Percentiles rank a stretch among this genome's conserved stretches.
Evolutionary conservation across 768 basidiomycete genomes (phyloP).

Genomic region (Mycena latifolia): DNA sequence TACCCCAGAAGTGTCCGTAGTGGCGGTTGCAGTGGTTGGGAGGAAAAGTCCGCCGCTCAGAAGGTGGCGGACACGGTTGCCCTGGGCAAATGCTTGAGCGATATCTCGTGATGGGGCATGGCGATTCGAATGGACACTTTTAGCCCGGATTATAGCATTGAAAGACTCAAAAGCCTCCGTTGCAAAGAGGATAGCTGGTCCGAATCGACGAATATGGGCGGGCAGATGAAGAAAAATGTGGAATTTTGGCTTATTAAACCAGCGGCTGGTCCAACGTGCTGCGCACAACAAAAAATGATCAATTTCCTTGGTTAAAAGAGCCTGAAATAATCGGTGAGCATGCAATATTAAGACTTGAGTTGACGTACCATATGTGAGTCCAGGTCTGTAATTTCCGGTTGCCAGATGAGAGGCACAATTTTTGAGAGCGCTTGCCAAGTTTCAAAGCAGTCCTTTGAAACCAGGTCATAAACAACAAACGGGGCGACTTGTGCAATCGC

Average conservation of each 20-base stretch:
- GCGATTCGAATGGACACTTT: conserved; percentile 50
- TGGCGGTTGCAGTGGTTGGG: not conserved
- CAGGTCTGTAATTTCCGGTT: conserved; percentile 51
- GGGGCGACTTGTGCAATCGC: conserved; percentile 50
- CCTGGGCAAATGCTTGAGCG: conserved; percentile 40
- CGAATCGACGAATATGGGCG: conserved; percentile 52
- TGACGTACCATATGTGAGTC: too few relatives aligned
- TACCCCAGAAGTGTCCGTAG: too few relatives aligned
- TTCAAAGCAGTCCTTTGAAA: conserved; percentile 41
- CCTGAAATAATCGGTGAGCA: too few relatives aligned
- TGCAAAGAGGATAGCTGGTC: too few relatives aligned
- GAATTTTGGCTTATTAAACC: conserved; percentile 60
- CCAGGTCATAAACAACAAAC: conserved; percentile 52
- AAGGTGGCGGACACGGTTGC: conserved; percentile 42
- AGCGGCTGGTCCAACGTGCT: conserved; percentile 44
- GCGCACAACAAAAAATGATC: conserved; percentile 49
- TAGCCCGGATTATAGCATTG: conserved; percentile 48
- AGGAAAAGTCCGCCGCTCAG: conserved; percentile 39
- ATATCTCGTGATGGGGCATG: conserved; percentile 50
- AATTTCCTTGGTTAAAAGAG: conserved; percentile 43
- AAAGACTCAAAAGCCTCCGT: conserved; percentile 45
- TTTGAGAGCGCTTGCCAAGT: conserved; percentile 50
- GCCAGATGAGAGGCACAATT: conserved; percentile 53
- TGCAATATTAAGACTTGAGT: conserved; percentile 3
- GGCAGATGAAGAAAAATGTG: conserved; percentile 55